Evolutionary conservation across 2,329 filamentous ascomycete genomes (phyloP).

Genomic region (Meredithiella fracta): DNA sequence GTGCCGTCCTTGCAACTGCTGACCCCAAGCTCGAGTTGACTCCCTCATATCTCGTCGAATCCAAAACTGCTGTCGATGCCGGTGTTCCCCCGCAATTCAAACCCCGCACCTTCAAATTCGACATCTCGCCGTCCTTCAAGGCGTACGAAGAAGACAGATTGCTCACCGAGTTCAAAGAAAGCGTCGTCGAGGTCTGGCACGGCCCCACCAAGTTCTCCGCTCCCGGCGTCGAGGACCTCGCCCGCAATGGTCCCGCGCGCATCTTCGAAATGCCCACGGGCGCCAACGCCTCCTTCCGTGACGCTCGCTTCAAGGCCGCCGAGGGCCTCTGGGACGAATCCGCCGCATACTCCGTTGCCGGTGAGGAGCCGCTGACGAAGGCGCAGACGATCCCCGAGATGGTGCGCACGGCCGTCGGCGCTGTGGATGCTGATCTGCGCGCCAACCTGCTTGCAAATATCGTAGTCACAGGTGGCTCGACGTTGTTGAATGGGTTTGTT

Average conservation of each 20-base stretch:
- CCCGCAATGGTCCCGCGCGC: conserved; percentile 56
- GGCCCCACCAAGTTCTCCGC: conserved; percentile 52
- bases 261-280: conserved; percentile 97
- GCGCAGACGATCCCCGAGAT: conserved; percentile 71
- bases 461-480: conserved; percentile 79
- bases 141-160: conserved; percentile 81
- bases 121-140: conserved; percentile 55
- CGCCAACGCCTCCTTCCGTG: conserved; percentile 85
- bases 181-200: conserved; percentile 83
- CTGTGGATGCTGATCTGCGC: conserved; percentile 77
- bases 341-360: conserved; percentile 42
- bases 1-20: conserved; percentile 48
- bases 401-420: conserved; percentile 58
- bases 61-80: conserved; percentile 79
- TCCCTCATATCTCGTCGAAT: conserved; percentile 75
- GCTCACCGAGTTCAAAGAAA: conserved; percentile 93
- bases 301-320: conserved; percentile 69
- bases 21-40: conserved; percentile 56
- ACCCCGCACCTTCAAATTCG: conserved; percentile 50
- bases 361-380: conserved; percentile 37
- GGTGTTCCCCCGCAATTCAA: conserved; percentile 61
- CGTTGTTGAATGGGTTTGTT: conserved; percentile 77
- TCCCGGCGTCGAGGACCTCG: conserved; percentile 60
- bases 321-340: conserved; percentile 86
- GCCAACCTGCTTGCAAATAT: conserved; percentile 74